A percentile compares a stretch with the other conserved stretches of the same genome.
Evolutionary conservation across 2,329 filamentous ascomycete species (phyloP).

Genomic region (Pestalotiopsis sp.): DNA sequence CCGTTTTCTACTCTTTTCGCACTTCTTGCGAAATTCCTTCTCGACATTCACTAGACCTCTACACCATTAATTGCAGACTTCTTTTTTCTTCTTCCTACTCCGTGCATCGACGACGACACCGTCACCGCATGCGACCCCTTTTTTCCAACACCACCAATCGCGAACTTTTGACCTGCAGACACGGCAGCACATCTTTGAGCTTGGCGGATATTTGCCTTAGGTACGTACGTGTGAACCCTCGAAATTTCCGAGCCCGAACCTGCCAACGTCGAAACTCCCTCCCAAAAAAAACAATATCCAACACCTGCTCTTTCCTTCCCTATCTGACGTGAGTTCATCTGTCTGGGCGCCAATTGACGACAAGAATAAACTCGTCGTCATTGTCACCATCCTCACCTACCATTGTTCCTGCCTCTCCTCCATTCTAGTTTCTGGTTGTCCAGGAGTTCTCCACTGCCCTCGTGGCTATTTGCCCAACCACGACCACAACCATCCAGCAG

Average conservation of each 20-base stretch:
- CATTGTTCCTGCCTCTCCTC: not conserved
- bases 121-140: not conserved
- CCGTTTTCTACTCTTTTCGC: not conserved
- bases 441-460: slow-evolving; percentile 14
- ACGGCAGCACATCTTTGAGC: slow-evolving; percentile 1
- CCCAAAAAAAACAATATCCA: not conserved
- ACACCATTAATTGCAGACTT: slow-evolving; percentile 8
- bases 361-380: not conserved
- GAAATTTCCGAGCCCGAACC: slow-evolving; percentile 11
- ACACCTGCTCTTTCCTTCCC: slow-evolving; percentile 4
- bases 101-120: not conserved
- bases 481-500: slow-evolving; percentile 6
- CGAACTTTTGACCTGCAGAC: slow-evolving; percentile 30
- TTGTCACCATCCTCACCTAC: not conserved
- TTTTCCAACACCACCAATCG: slow-evolving; percentile 34
- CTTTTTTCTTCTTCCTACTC: not conserved
- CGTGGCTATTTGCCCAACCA: not conserved
- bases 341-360: not conserved
- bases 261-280: not conserved
- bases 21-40: not conserved
- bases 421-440: not conserved
- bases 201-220: slow-evolving; percentile 10
- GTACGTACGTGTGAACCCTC: slow-evolving; percentile 18
- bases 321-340: slow-evolving; percentile 5
- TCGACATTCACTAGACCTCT: slow-evolving; percentile 13